Conservation (phyloP, 2,329 filamentous ascomycete species). For the Penicillium nordicum region DNA sequence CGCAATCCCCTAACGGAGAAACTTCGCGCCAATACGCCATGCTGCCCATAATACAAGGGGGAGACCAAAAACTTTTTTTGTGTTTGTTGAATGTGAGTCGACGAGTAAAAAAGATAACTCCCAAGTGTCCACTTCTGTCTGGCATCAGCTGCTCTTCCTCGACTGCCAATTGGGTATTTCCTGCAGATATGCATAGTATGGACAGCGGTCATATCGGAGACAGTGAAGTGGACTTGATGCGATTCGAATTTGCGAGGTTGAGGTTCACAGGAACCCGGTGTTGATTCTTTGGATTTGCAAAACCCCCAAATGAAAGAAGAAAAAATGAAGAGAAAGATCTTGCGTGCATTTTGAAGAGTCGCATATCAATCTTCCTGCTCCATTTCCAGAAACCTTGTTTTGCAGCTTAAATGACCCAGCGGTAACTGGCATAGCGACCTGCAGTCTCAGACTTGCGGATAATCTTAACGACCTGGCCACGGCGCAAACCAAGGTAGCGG, state of each 20-base stretch:
- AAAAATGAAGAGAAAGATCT: neutral
- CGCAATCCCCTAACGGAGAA: conserved; percentile 22
- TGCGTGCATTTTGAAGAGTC: neutral
- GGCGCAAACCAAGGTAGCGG: conserved; percentile 81
- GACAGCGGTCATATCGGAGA: neutral
- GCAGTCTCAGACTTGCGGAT: conserved; percentile 94
- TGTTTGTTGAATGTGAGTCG: conserved; percentile 10
- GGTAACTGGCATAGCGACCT: conserved; percentile 92
- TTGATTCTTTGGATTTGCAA: neutral
- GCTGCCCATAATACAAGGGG: conserved; percentile 37
- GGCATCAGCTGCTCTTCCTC: conserved; percentile 1
- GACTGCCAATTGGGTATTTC: neutral
- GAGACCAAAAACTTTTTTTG: conserved; percentile 28
- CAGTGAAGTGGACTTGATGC: conserved; percentile 8
- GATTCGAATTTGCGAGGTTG: conserved; percentile 3
- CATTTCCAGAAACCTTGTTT: neutral
- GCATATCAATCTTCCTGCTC: neutral
- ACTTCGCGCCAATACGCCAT: conserved; percentile 40
- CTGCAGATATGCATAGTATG: neutral
- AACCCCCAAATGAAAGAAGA: neutral
- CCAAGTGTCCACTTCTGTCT: conserved; percentile 16
- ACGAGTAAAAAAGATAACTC: conserved; percentile 17
- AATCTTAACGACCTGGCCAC: conserved; percentile 97
- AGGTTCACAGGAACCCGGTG: neutral
- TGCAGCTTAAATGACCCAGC: conserved; percentile 55